phyloP scores from a whole-genome alignment of 495 filamentous ascomycete genomes.

The Podospora conica region DNA sequence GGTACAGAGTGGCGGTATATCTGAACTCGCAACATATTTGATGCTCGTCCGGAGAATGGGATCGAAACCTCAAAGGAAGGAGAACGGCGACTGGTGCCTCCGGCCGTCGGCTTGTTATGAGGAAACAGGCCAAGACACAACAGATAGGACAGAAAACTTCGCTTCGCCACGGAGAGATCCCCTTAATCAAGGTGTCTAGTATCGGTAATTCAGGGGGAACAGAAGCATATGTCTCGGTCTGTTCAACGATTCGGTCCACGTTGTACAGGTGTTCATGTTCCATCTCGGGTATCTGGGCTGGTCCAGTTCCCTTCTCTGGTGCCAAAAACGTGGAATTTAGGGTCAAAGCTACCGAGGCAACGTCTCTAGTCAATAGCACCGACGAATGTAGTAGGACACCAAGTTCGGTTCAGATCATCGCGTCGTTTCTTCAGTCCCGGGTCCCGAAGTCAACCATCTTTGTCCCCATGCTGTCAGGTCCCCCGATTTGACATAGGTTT shows the following conservation, averaged over 20 bases:
- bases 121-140: not conserved
- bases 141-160: not conserved
- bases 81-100: not conserved
- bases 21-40: not conserved
- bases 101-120: not conserved
- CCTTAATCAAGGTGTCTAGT: not conserved
- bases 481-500: not conserved
- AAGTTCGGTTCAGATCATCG: not conserved
- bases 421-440: too few relatives aligned
- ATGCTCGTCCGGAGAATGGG: not conserved
- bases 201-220: not conserved
- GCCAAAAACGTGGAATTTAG: not conserved
- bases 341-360: not conserved
- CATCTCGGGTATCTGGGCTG: not conserved
- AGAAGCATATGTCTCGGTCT: not conserved
- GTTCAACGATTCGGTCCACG: not conserved
- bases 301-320: not conserved
- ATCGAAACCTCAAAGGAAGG: not conserved
- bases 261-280: not conserved
- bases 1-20: not conserved
- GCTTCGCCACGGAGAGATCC: not conserved
- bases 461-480: too few relatives aligned
- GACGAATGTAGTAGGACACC: not conserved
- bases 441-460: too few relatives aligned
- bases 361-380: not conserved